These are phyloP conservation scores for Dioszegia aurantiaca DNA, from an alignment of 768 basidiomycete species.

Conservation along the genomic window DNA sequence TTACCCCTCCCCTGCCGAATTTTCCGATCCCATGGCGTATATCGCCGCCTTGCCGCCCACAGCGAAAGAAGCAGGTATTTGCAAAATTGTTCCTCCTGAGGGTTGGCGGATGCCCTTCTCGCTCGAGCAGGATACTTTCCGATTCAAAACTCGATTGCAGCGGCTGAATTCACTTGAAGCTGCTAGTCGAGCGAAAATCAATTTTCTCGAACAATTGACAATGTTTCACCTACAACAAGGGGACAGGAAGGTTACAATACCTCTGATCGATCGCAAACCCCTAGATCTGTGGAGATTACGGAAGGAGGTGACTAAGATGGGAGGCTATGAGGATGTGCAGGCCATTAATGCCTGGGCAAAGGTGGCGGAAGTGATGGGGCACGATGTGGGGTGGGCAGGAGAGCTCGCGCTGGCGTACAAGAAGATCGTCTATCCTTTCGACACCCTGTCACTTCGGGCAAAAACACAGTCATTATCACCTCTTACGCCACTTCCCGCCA, in stretches of 20 bases:
- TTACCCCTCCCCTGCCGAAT: constrained; percentile 85
- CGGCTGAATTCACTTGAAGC: constrained; percentile 96
- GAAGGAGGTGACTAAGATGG: constrained; percentile 83
- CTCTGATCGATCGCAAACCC: constrained; percentile 86
- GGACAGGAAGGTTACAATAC: constrained; percentile 82
- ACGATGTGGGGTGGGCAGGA: constrained; percentile 73
- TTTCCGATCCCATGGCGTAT: constrained; percentile 89
- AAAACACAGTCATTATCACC: constrained; percentile 37
- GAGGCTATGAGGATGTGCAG: constrained; percentile 80
- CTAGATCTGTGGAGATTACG: constrained; percentile 90
- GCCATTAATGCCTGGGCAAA: constrained; percentile 76
- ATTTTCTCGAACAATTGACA: constrained; percentile 94
- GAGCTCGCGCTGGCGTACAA: constrained; percentile 87
- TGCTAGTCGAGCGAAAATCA: constrained; percentile 90
- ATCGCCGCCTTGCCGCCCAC: constrained; percentile 66
- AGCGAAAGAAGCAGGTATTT: constrained; percentile 79
- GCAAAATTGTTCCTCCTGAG: constrained; percentile 89
- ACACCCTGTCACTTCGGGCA: constrained; percentile 75
- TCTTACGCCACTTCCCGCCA: constrained; percentile 29
- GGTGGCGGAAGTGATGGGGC: constrained; percentile 76
- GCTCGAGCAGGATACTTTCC: constrained; percentile 87
- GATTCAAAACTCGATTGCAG: constrained; percentile 92
- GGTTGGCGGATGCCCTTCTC: constrained; percentile 96
- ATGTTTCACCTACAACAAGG: constrained; percentile 96
- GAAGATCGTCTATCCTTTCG: constrained; percentile 92